Percentiles rank a stretch among this genome's conserved stretches.
These are phyloP conservation scores for Penicillium hesseltinei DNA, from an alignment of 2,329 filamentous ascomycete species.

Conservation along the genomic window DNA sequence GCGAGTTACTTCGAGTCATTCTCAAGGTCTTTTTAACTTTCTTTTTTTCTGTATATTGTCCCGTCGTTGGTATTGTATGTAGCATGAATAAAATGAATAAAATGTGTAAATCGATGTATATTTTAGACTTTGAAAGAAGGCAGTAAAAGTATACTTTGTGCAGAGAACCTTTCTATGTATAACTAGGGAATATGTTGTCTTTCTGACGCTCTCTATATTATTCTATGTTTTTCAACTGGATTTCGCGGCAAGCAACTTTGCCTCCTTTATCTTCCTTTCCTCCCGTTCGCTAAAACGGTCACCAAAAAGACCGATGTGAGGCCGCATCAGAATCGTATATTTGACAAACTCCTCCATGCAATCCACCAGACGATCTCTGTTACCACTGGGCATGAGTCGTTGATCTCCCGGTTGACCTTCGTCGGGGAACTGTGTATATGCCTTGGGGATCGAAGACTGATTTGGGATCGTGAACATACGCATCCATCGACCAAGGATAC, in stretches of 20 bases:
- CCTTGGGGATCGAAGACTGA: constrained; percentile 62
- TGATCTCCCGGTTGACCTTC: constrained; percentile 48
- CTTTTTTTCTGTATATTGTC: no score
- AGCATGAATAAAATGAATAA: no score
- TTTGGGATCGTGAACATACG: constrained; percentile 67
- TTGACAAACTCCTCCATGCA: constrained; percentile 71
- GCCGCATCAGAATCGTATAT: constrained; percentile 64
- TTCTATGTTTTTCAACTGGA: not conserved
- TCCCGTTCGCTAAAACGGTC: constrained; percentile 62
- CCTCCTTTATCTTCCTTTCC: constrained; percentile 28
- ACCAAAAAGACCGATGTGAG: constrained; percentile 59
- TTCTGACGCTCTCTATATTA: not conserved
- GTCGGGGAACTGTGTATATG: constrained; percentile 62
- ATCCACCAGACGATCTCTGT: constrained; percentile 61
- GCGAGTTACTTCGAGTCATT: no score
- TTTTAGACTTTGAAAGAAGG: no score
- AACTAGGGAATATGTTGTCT: not conserved
- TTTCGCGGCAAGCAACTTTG: not conserved
- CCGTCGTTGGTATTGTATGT: no score
- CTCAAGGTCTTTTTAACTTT: no score
- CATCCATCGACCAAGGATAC: constrained; percentile 68
- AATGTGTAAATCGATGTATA: no score
- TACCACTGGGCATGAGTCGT: constrained; percentile 55
- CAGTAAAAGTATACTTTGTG: no score
- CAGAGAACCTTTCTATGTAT: no score